Evolutionary conservation across 140 eudicot species (phyloP), one percentile per base, ranked within the genome.

Genomic region (Anethum foeniculum): DNA sequence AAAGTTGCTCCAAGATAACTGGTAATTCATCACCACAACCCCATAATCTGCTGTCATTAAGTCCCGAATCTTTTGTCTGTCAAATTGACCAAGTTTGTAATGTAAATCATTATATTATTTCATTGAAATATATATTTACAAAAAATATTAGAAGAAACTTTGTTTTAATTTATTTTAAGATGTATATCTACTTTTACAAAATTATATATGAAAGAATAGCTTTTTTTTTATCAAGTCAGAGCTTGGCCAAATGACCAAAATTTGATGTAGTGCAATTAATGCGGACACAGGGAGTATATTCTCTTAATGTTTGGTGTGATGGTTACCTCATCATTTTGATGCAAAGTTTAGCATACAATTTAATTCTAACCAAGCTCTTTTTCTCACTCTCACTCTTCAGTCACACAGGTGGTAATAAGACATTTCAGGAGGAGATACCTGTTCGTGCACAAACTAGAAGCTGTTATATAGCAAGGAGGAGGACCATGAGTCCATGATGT

Each of bases 391-490:
- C 18, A 21, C 64, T 77, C 44, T n/a, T 3, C 18, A 38, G 51
- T 60, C 62, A 38, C 44, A 23, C 34, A 32, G 56, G 44, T 58
- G 81, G 74, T 39, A 39, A 48, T 46, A 15, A 39, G 25, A 77
- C 27, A 21, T 36, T 41, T 56, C 30, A 32, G 15, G 81, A 23
- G 27, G 74, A 12, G 52, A 23, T 77, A 2, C 10, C 12, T 56
- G 16, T 47, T 41, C 80, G 27, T 46, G 60, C 46, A 78, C 34
- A 67, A 25, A 27, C 80, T 48, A 52, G 25, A 23, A 48, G 34
- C 65, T 30, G 80, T 75, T 68, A 48, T 28, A 71, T 30, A 64
- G 65, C 41, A 32, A 82, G 51, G 51, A 82, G 49, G 48, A 77
- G 58, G 36, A 46, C 6, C 49, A 46, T 68, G 16, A 36, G 36